A percentile compares a stretch with the other conserved stretches of the same genome.
Conservation (phyloP, 768 basidiomycete genomes). For the Gloeostereum incarnatum region DNA sequence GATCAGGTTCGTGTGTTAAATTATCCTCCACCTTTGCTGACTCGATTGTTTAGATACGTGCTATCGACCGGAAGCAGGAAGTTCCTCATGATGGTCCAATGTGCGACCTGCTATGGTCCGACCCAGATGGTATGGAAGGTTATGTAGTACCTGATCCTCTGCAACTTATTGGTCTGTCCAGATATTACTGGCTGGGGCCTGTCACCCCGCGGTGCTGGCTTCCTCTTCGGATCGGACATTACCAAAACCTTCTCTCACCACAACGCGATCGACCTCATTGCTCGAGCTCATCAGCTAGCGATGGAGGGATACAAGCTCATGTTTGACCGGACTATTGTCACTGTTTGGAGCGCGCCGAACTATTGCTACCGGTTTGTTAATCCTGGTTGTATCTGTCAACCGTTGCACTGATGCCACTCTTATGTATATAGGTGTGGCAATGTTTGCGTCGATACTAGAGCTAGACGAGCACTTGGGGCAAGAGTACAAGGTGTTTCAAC, state of each 20-base stretch:
- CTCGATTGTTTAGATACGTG: conserved; percentile 62
- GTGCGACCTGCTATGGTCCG: conserved; percentile 99
- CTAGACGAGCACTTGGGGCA: conserved; percentile 89
- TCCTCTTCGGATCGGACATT: conserved; percentile 88
- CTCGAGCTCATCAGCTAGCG: conserved; percentile 93
- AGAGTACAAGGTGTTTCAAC: conserved; percentile 93
- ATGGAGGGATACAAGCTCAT: conserved; percentile 98
- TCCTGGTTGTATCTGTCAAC: conserved; percentile 1
- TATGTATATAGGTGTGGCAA: conserved; percentile 79
- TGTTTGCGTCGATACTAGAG: conserved; percentile 88
- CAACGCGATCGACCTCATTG: conserved; percentile 92
- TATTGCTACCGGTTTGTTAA: conserved; percentile 86
- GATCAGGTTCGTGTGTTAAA: conserved; percentile 62
- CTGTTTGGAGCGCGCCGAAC: conserved; percentile 97
- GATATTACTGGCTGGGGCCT: conserved; percentile 94
- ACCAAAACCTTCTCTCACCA: conserved; percentile 84
- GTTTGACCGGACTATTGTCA: conserved; percentile 93
- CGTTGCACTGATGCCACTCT: conserved; percentile 1
- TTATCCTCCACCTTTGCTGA: conserved; percentile 1
- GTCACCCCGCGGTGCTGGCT: conserved; percentile 96
- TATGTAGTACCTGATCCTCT: conserved; percentile 11
- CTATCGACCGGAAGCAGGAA: conserved; percentile 93
- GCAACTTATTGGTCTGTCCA: conserved; percentile 14
- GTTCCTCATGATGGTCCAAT: conserved; percentile 98
- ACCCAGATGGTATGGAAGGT: conserved; percentile 72